These are phyloP conservation scores for Trichoderma gamsii DNA, from an alignment of 495 filamentous ascomycete species.

Conservation along the genomic window DNA sequence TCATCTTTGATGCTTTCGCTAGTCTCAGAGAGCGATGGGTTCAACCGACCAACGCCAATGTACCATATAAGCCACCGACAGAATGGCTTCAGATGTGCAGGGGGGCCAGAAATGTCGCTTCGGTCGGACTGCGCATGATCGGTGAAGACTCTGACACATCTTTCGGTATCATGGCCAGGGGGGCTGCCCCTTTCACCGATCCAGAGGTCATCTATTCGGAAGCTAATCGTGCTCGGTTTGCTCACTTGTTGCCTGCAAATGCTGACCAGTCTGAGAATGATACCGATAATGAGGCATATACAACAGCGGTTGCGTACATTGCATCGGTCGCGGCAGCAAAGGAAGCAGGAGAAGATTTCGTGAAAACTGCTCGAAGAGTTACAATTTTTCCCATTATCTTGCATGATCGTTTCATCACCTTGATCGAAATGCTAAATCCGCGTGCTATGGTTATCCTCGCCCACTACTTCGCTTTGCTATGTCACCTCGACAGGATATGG, in stretches of 20 bases:
- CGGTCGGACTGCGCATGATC: not conserved
- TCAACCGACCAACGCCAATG: not conserved
- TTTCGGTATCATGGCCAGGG: not conserved
- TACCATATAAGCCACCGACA: not conserved
- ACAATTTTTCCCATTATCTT: not conserved
- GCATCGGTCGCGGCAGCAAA: not conserved
- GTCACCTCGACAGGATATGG: not conserved
- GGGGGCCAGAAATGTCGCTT: not conserved
- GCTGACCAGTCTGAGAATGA: not conserved
- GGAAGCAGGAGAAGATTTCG: not conserved
- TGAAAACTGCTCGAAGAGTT: slow-evolving; percentile 2
- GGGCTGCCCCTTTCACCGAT: not conserved
- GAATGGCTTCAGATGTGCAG: slow-evolving; percentile 9
- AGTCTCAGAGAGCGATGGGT: not conserved
- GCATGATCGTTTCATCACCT: not conserved
- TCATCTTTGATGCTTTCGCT: not conserved
- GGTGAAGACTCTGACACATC: not conserved
- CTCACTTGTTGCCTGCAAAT: not conserved
- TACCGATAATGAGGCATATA: not conserved
- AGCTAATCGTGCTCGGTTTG: not conserved
- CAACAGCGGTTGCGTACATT: not conserved
- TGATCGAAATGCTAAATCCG: not conserved
- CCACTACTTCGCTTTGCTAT: not conserved
- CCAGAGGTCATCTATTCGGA: not conserved
- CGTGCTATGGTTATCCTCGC: slow-evolving; percentile 5